Evolutionary conservation across 768 basidiomycete genomes (phyloP).

Genomic region (Amylocystis lapponica): DNA sequence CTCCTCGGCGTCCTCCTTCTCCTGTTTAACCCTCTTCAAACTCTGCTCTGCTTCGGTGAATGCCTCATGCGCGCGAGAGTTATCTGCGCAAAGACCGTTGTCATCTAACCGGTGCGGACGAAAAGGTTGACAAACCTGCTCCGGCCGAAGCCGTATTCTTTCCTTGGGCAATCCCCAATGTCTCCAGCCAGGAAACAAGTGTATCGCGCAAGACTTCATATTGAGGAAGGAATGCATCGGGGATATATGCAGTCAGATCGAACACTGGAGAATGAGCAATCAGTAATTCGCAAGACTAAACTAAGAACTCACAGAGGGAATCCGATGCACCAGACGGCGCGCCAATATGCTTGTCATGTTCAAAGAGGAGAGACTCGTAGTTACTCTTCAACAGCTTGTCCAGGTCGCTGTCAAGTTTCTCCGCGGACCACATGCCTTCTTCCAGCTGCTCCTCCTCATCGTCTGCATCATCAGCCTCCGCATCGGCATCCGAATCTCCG

Average conservation of each 20-base stretch:
- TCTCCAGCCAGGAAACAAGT: slow-evolving; percentile 56
- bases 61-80: slow-evolving; percentile 57
- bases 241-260: slow-evolving; percentile 76
- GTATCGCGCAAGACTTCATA: slow-evolving; percentile 64
- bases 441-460: slow-evolving; percentile 45
- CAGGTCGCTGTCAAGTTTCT: slow-evolving; percentile 52
- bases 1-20: slow-evolving; percentile 47
- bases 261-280: slow-evolving; percentile 62
- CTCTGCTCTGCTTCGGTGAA: slow-evolving; percentile 57
- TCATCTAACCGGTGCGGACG: background rate
- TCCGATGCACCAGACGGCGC: slow-evolving; percentile 31
- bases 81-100: slow-evolving; percentile 34
- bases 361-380: slow-evolving; percentile 67
- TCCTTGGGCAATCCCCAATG: slow-evolving; percentile 48
- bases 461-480: slow-evolving; percentile 23
- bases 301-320: slow-evolving; percentile 44
- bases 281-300: background rate
- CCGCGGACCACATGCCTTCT: slow-evolving; percentile 56
- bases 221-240: slow-evolving; percentile 68
- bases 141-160: background rate
- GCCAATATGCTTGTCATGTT: slow-evolving; percentile 67
- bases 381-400: slow-evolving; percentile 57
- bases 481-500: slow-evolving; percentile 19
- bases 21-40: slow-evolving; percentile 45
- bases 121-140: background rate